Evolutionary conservation across 2,329 filamentous ascomycete genomes (phyloP).

Genomic region (Pseudopithomyces chartarum): DNA sequence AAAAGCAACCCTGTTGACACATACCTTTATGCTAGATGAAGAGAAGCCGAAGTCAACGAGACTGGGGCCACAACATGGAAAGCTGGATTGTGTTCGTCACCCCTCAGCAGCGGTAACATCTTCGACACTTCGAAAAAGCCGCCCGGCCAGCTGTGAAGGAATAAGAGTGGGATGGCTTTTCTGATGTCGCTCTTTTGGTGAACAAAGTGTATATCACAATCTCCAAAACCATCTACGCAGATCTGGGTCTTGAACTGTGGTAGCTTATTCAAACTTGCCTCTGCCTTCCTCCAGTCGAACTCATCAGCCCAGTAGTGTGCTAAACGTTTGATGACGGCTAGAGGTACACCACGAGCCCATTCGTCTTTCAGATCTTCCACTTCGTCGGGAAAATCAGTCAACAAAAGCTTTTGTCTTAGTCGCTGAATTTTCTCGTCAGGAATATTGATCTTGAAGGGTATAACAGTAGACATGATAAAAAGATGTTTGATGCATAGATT

Average conservation of each 20-base stretch:
- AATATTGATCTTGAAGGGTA: conserved; percentile 10
- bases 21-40: conserved; percentile 2
- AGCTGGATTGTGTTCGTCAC: conserved; percentile 43
- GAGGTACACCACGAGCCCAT: conserved; percentile 65
- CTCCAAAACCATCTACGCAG: conserved; percentile 61
- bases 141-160: conserved; percentile 73
- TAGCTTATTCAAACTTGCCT: conserved; percentile 63
- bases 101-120: conserved; percentile 55
- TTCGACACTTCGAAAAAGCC: conserved; percentile 70
- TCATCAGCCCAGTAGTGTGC: conserved; percentile 60
- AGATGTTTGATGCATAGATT: background rate
- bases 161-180: conserved; percentile 67
- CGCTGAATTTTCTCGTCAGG: conserved; percentile 45
- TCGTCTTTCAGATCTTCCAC: conserved; percentile 42
- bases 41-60: conserved; percentile 57
- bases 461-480: conserved; percentile 1
- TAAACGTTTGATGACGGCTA: conserved; percentile 64
- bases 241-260: conserved; percentile 63
- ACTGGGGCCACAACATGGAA: conserved; percentile 61
- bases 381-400: conserved; percentile 62
- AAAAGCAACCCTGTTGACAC: background rate
- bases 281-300: conserved; percentile 66
- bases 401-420: conserved; percentile 60
- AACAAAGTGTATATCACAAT: conserved; percentile 67
- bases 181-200: conserved; percentile 59